Base-by-base conservation (phyloP, 1,139 yeast species). In the Lodderomyces jiufengensis region DNA sequence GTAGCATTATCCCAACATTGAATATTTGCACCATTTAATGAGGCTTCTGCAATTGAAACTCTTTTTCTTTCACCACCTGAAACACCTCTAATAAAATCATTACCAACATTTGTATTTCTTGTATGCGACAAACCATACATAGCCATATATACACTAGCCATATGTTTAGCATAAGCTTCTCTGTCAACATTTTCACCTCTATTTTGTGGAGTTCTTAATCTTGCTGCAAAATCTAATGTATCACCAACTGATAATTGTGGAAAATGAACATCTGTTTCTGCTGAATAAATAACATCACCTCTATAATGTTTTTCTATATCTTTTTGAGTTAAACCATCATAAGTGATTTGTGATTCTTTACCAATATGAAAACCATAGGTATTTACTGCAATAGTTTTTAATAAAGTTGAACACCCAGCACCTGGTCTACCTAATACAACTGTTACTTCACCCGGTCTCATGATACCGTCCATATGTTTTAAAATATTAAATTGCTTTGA, bases 1-100 rank as follows among this genome's bases (percentile, higher is more conserved):
- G 81, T 76, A 4, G 81, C 76, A 44, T 76, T 76, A 55, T 76
- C 82, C 82, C 82, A 76, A 54, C 80, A 75, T 52, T 74, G 71
- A 9, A 67, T 36, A 37, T 55, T 58, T 9, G 70, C 61, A 18
- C 67, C 66, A 41, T 59, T 54, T 35, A 65, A 50, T 6, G 66
- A 57, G 6, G 55, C 71, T 47, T 67, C 73, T 14, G 70, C 70
- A 43, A 67, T 66, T 4, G 71, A 64, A 22, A 67, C 73, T 49
- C 73, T 52, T 49, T 67, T 67, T 41, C 73, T 50, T 46, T 67
- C 73, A 49, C 73, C 73, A 38, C 73, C 73, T 14, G 71, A 62
- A 36, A 63, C 66, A 36, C 70, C 70, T 45, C 67, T 51, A 10
- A 63, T 50, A 38, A 53, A 61, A 42, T 63, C 68, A 44, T 62